phyloP scores from a whole-genome alignment of 1,284 basidiomycete genomes.

The Austropuccinia psidii region DNA sequence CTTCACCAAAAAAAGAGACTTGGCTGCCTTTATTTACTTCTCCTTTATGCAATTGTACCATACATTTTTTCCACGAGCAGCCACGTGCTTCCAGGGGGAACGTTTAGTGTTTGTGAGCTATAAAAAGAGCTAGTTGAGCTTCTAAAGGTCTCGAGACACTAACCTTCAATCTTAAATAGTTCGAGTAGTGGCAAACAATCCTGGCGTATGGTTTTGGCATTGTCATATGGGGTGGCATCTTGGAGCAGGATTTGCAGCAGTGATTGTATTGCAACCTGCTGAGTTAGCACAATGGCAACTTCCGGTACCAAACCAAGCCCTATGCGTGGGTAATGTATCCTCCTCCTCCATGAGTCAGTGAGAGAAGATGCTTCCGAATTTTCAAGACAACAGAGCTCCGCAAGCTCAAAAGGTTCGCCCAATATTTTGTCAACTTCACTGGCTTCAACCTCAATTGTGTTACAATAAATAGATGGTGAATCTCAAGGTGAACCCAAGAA shows the following conservation, averaged over 20 bases:
- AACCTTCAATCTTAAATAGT: neutral
- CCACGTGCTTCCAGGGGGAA: constrained; percentile 24
- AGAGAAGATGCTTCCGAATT: no score
- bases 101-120: constrained; percentile 26
- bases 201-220: constrained; percentile 4
- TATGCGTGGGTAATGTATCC: neutral
- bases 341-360: no score
- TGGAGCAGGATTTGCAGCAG: neutral
- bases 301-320: neutral
- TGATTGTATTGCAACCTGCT: neutral
- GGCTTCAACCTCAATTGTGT: no score
- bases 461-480: no score
- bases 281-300: neutral
- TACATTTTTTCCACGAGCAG: no score
- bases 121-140: neutral
- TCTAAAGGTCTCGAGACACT: neutral
- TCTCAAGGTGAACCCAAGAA: no score
- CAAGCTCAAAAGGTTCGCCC: no score
- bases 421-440: no score
- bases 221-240: constrained; percentile 20
- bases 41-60: no score
- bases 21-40: no score
- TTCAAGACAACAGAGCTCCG: no score
- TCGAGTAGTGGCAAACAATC: neutral
- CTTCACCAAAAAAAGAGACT: neutral